Evolutionary conservation across 176 grass and related monocot species (phyloP).

Genomic region (Oryza glumipatula): DNA sequence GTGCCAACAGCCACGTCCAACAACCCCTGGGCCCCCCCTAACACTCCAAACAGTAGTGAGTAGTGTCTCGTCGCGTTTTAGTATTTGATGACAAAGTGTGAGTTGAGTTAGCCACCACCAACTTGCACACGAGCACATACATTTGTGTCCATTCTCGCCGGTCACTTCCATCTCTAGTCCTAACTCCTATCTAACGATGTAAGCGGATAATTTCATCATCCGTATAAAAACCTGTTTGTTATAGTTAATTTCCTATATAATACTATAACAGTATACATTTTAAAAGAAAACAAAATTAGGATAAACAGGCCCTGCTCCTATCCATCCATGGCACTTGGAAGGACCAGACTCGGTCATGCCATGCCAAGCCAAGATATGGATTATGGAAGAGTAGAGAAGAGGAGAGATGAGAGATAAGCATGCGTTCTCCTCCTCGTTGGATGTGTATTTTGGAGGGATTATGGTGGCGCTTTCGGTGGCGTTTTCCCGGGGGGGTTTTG

Average conservation of each 20-base stretch:
- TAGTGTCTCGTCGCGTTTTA: neutral
- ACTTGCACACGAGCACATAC: neutral
- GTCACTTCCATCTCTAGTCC: neutral
- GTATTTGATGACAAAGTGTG: neutral
- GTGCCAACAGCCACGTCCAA: neutral
- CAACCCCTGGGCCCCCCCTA: neutral
- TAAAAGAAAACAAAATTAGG: too few species aligned
- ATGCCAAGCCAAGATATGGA: neutral
- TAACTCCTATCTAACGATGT: neutral
- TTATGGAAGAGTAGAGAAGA: neutral
- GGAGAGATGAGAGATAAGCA: neutral
- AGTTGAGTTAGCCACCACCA: neutral
- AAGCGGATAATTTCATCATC: too few species aligned
- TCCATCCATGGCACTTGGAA: neutral
- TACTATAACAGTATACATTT: too few species aligned
- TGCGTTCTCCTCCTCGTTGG: neutral
- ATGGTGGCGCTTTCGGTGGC: conserved; percentile 25
- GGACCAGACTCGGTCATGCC: neutral
- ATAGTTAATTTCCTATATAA: too few species aligned
- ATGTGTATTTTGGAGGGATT: neutral
- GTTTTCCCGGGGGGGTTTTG: neutral
- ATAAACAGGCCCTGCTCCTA: too few species aligned
- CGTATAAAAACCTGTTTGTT: too few species aligned
- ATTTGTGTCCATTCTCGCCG: neutral
- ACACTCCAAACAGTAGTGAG: neutral